phyloP scores from a whole-genome alignment of 1,139 yeast genomes.

The Pneumocystis canis region DNA sequence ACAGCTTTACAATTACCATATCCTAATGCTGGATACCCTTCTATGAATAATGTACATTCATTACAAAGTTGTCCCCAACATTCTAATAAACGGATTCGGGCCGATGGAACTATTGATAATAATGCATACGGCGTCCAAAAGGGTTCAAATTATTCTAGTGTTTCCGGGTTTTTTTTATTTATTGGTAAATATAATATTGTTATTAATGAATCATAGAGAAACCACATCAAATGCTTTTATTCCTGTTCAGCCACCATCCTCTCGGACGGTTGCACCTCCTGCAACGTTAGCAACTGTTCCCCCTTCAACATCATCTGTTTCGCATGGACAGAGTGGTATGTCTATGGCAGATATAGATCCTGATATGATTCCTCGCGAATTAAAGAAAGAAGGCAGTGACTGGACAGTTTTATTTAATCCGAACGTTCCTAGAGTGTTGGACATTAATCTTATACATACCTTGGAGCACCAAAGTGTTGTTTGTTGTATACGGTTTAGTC shows the following conservation, averaged over 20 bases:
- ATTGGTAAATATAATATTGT: not conserved
- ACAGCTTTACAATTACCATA: not conserved
- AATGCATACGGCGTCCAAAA: not conserved
- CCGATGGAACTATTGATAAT: not conserved
- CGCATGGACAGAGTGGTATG: conserved; percentile 1
- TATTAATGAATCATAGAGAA: not conserved
- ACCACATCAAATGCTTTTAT: not conserved
- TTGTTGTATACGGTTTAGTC: conserved; percentile 87
- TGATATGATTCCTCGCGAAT: conserved; percentile 26
- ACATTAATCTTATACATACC: conserved; percentile 78
- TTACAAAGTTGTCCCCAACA: not conserved
- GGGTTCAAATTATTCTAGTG: not conserved
- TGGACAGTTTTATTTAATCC: conserved; percentile 88
- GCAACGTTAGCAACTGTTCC: conserved; percentile 13
- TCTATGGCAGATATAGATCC: conserved; percentile 8
- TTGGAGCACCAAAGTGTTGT: conserved; percentile 88
- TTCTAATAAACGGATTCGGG: not conserved
- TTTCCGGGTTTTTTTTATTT: not conserved
- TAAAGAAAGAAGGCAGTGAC: conserved; percentile 67
- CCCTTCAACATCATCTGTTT: conserved; percentile 14
- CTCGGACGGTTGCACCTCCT: not conserved
- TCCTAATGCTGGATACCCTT: not conserved
- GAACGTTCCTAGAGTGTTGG: conserved; percentile 57
- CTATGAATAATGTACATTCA: not conserved
- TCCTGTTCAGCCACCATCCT: not conserved